Evolutionary conservation across 2,329 filamentous ascomycete genomes (phyloP).

Genomic region (Lachnellula cervina): DNA sequence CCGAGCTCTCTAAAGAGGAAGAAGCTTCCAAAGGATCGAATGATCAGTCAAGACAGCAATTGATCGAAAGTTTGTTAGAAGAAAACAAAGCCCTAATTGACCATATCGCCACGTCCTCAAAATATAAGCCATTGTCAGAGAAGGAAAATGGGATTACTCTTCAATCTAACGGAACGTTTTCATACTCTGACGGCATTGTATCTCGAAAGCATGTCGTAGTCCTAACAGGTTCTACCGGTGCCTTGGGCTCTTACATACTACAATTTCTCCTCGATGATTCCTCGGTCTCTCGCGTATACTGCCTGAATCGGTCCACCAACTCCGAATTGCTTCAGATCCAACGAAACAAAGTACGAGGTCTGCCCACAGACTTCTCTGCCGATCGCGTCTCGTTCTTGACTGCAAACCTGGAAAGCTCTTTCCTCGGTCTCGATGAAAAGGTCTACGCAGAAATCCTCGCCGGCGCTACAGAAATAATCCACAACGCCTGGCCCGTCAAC

Average conservation of each 20-base stretch:
- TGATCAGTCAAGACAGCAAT: neutral
- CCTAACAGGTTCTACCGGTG: slow-evolving; percentile 44
- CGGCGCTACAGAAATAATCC: slow-evolving; percentile 3
- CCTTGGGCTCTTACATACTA: slow-evolving; percentile 43
- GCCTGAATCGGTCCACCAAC: slow-evolving; percentile 39
- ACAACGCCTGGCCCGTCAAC: slow-evolving; percentile 35
- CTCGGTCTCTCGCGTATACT: slow-evolving; percentile 38
- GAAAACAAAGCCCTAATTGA: neutral
- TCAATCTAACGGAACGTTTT: neutral
- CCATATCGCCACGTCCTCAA: neutral
- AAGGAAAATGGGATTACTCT: no score
- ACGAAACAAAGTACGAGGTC: slow-evolving; percentile 35
- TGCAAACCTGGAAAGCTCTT: slow-evolving; percentile 41
- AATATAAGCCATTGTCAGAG: neutral
- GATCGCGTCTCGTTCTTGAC: slow-evolving; percentile 42
- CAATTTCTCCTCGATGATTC: slow-evolving; percentile 31
- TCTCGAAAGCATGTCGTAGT: slow-evolving; percentile 5
- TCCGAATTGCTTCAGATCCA: neutral
- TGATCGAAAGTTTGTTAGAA: neutral
- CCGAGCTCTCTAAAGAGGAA: neutral
- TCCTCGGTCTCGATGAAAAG: slow-evolving; percentile 41
- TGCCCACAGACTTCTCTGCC: slow-evolving; percentile 25
- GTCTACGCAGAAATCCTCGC: slow-evolving; percentile 8
- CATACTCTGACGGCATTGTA: neutral
- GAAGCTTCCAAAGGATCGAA: neutral